These are phyloP conservation scores for Pestalotiopsis sp. DNA, from an alignment of 2,329 filamentous ascomycete genomes.

Conservation along the genomic window DNA sequence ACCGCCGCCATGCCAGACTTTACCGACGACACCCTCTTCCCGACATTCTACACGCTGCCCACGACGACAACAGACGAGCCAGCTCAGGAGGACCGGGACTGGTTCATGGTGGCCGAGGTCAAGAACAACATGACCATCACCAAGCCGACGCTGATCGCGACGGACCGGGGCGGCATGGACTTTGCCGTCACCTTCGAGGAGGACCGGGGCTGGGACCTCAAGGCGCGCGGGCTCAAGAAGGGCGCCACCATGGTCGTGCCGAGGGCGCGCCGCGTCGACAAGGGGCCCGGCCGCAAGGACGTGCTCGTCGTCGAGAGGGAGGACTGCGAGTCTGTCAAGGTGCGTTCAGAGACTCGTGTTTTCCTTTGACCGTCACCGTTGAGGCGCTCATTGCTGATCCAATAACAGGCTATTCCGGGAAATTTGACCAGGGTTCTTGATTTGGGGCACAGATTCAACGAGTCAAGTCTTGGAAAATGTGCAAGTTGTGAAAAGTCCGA, in stretches of 20 bases:
- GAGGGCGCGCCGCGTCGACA: conserved; percentile 35
- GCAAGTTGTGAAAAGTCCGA: conserved; percentile 17
- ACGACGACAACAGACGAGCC: too few species aligned
- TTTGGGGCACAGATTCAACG: conserved; percentile 22
- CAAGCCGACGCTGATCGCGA: conserved; percentile 49
- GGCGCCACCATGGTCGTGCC: conserved; percentile 42
- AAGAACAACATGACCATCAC: conserved; percentile 45
- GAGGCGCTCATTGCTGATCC: neutral
- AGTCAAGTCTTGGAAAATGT: neutral
- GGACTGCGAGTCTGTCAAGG: conserved; percentile 35
- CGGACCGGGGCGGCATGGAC: conserved; percentile 39
- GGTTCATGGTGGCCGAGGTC: conserved; percentile 36
- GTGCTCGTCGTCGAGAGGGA: conserved; percentile 40
- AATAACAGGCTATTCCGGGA: conserved; percentile 29
- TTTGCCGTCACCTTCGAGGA: conserved; percentile 52
- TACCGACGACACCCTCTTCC: conserved; percentile 17
- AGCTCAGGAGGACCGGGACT: conserved; percentile 12
- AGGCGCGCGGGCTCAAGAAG: conserved; percentile 37
- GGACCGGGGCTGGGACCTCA: conserved; percentile 36
- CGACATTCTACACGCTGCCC: conserved; percentile 21
- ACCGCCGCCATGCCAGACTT: conserved; percentile 20
- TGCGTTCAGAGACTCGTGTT: conserved; percentile 10
- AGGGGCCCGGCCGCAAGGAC: conserved; percentile 40
- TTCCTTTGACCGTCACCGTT: neutral
- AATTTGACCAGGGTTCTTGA: conserved; percentile 31